Evolutionary conservation across 2,329 filamentous ascomycete species (phyloP).

Genomic region (Sclerotinia sclerotiorum): DNA sequence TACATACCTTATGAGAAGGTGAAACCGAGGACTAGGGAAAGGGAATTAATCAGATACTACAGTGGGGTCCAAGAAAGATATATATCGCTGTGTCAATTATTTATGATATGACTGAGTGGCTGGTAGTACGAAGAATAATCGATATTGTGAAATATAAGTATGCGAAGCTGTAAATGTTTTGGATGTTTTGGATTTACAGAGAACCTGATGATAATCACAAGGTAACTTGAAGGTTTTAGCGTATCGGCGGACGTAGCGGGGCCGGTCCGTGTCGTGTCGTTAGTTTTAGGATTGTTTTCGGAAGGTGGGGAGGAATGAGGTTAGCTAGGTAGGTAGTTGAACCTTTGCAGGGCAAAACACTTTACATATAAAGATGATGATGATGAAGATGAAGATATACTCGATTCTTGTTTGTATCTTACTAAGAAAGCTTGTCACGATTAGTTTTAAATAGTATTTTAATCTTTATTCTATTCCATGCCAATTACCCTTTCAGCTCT

Average conservation of each 20-base stretch:
- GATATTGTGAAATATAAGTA: background rate
- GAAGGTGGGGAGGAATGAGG: background rate
- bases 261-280: background rate
- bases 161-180: background rate
- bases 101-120: background rate
- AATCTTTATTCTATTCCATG: background rate
- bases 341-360: too few species aligned
- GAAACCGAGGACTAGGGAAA: background rate
- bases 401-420: background rate
- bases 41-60: background rate
- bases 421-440: background rate
- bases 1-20: background rate
- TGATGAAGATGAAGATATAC: constrained; percentile 9
- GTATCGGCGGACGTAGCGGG: background rate
- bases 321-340: too few species aligned
- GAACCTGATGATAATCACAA: background rate
- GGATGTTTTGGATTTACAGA: background rate
- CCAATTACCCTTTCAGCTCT: background rate
- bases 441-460: background rate
- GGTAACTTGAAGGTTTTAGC: background rate
- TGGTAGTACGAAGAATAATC: background rate
- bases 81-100: background rate
- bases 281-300: background rate
- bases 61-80: background rate
- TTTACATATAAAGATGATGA: background rate